A percentile compares a stretch with the other conserved stretches of the same genome.
Conservation (phyloP, 805 yeast genomes). For the Yarrowia keelungensis region DNA sequence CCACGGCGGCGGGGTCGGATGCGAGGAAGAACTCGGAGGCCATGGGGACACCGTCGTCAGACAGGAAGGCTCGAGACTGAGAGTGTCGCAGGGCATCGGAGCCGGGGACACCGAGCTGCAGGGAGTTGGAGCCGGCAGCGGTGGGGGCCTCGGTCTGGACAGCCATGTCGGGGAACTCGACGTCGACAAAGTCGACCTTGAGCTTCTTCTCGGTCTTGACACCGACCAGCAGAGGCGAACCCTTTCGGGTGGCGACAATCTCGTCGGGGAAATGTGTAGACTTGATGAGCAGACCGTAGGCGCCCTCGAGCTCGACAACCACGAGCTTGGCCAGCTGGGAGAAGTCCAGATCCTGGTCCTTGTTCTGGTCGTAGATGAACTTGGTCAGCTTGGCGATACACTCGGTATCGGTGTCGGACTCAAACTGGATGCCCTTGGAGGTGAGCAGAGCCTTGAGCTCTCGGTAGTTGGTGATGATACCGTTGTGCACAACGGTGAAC, state of each 20-base stretch:
- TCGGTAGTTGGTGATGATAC: constrained; percentile 95
- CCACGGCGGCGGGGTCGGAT: constrained; percentile 95
- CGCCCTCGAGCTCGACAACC: constrained; percentile 91
- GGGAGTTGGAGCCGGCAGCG: constrained; percentile 41
- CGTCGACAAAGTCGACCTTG: constrained; percentile 97
- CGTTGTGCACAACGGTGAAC: constrained; percentile 94
- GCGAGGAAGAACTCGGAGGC: constrained; percentile 96
- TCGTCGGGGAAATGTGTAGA: constrained; percentile 94
- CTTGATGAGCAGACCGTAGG: constrained; percentile 93
- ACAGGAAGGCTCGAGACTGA: constrained; percentile 94
- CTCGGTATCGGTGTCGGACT: constrained; percentile 96
- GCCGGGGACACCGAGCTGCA: constrained; percentile 60
- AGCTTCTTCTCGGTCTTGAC: constrained; percentile 94
- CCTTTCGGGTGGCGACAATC: constrained; percentile 95
- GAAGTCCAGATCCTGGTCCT: constrained; percentile 77
- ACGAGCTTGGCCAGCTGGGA: constrained; percentile 92
- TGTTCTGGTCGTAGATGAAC: constrained; percentile 86
- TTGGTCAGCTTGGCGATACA: constrained; percentile 95
- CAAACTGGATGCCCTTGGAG: constrained; percentile 81
- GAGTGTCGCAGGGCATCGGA: constrained; percentile 78
- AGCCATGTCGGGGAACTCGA: constrained; percentile 81
- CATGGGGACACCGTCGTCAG: constrained; percentile 90
- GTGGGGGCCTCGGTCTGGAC: constrained; percentile 40
- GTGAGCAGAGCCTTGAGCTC: constrained; percentile 83
- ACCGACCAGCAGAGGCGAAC: constrained; percentile 96